These are phyloP conservation scores for Brassica napus DNA, from an alignment of 345 rosid species.

Conservation along the genomic window Da-Ae NC_063444.1:50437501-50438000, in stretches of 20 bases:
- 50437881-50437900: not conserved
- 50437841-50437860: conserved; percentile 55
- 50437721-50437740: conserved; percentile 82
- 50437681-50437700: conserved; percentile 78
- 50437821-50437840: conserved; percentile 33
- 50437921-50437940: not conserved
- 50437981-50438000: not conserved
- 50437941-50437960: not conserved
- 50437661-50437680: conserved; percentile 20
- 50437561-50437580: too few relatives aligned
- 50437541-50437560: too few relatives aligned
- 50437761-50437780: conserved; percentile 51
- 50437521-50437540: too few relatives aligned
- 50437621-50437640: not conserved
- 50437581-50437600: too few relatives aligned
- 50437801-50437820: conserved; percentile 56
- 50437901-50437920: not conserved
- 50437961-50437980: too few relatives aligned
- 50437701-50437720: conserved; percentile 68
- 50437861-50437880: conserved; percentile 57
- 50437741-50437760: conserved; percentile 60
- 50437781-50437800: conserved; percentile 88
- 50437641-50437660: too few relatives aligned
- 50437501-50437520: too few relatives aligned
- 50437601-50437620: not conserved